Evolutionary conservation across 179 eudicot genomes (phyloP), one percentile per base, ranked within the genome.

Genomic region (Sideroxylon spinosum): DNA sequence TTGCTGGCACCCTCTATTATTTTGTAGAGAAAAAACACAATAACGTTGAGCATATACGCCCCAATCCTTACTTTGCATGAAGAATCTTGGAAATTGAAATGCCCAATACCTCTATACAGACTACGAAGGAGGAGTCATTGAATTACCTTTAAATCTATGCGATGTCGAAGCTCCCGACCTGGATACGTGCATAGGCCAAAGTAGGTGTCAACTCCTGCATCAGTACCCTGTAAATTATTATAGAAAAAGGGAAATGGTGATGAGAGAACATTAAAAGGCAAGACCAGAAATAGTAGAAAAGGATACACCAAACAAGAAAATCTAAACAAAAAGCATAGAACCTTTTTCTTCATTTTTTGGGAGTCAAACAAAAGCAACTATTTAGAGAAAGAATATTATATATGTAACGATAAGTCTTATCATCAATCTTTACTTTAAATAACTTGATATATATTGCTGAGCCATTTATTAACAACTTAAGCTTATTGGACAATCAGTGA

Each of bases 101-200:
- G 46, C 10, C 77, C 8, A 50, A 52, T 32, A 50, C 16, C 13
- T 50, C 48, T 50, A 37, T 37, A 3, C 44, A 37, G 32, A 67
- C 17, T 49, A n/a, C 19, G 9, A 25, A 48, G 55, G 4, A 48
- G 25, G 4, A 22, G 48, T 23, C 44, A 12, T 11, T 7, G 48
- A 26, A 26, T 49, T 70, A 93, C 99, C 99, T 95, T 95, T 0
- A 95, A 80, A 89, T 95, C 99, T 81, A 92, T 92, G 63, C 98
- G 94, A 82, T 89, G 94, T 28, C 94, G 93, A 55, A 93, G 76
- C 85, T 93, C 99, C 80, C 86, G 92, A 49, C 98, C 98, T 81
- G 97, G 94, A 86, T 90, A 93, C 20, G 96, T 93, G 90, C 97
- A 95, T 77, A 95, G 88, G 73, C 99, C 98, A 83, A 93, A 93